Base-by-base conservation (phyloP, 441 rosid species). In the Bocquillonia castaneifolia region DNA sequence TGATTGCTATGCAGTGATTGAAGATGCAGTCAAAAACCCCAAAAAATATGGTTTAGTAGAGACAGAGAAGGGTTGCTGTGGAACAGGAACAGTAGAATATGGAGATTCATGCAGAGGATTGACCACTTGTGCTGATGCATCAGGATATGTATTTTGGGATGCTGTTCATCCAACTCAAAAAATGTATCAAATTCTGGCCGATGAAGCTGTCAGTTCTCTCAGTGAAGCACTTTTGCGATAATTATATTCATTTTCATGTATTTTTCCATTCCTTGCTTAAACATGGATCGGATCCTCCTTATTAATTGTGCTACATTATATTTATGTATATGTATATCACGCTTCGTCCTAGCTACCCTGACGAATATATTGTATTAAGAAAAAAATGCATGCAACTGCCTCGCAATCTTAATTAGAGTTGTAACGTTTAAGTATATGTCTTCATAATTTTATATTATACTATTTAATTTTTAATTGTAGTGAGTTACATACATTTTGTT, bases 141-240 rank as follows among this genome's bases (percentile, higher is more conserved):
- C 84, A 18, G 81, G 82, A 71, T 92, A 83, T 31, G 76, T 76
- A 15, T 92, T 89, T 59, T 92, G 94, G 94, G 97, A 89, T 59
- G 88, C 92, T 0, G 94, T 88, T 44, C 97, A 92, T 69, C 96
- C 94, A 13, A 84, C 94, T 0, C 78, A 92, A 65, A 86, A 73
- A 67, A 86, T 86, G 92, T 92, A 92, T 57, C 79, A 79, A 72
- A 80, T 89, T 63, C 56, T 92, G 23, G 92, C 91, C 8, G 69
- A 61, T 12, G 74, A 76, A 36, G 86, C 87, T 37, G 22, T 89
- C 14, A 60, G 69, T 62, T 71, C 89, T n/a, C 61, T 89, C n/a
- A 23, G 25, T 22, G 65, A 66, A 63, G 73, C 77, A 54, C 61
- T 80, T 60, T 70, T 83, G 15, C 28, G 58, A 58, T 88, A 69